These are phyloP conservation scores for Starmerella ratchasimensis DNA, from an alignment of 805 yeast genomes.

Conservation along the genomic window DNA sequence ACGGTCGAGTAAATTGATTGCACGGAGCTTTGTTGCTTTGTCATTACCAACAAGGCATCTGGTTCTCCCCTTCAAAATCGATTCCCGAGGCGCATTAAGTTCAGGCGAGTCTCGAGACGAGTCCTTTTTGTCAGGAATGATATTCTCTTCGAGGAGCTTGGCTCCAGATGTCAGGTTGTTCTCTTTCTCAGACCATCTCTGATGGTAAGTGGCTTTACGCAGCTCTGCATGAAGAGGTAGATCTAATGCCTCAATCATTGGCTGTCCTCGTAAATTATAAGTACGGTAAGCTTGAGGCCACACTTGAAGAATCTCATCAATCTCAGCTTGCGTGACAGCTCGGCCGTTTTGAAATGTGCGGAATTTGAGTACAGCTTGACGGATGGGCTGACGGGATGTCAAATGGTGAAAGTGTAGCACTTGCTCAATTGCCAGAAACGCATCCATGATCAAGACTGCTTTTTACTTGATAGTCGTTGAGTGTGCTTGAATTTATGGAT, in stretches of 20 bases:
- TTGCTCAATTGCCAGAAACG: slow-evolving; percentile 20
- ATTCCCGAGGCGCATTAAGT: too few relatives aligned
- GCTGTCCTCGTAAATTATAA: slow-evolving; percentile 5
- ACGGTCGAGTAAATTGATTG: slow-evolving; percentile 21
- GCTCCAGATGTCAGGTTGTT: too few relatives aligned
- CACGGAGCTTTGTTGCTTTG: neutral
- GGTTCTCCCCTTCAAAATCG: neutral
- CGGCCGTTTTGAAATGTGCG: slow-evolving; percentile 18
- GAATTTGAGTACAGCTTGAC: slow-evolving; percentile 14
- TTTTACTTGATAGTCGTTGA: too few relatives aligned
- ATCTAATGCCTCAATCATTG: slow-evolving; percentile 10
- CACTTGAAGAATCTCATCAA: slow-evolving; percentile 18
- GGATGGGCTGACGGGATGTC: slow-evolving; percentile 17
- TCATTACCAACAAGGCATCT: neutral
- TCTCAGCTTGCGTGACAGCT: slow-evolving; percentile 13
- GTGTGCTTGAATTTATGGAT: too few relatives aligned
- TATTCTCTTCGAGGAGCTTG: too few relatives aligned
- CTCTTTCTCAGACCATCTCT: slow-evolving; percentile 10
- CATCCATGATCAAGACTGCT: slow-evolving; percentile 7
- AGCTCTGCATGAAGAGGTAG: slow-evolving; percentile 8
- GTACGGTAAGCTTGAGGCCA: slow-evolving; percentile 20
- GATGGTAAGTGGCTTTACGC: slow-evolving; percentile 3
- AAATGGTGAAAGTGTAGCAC: slow-evolving; percentile 19
- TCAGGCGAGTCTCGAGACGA: too few relatives aligned
- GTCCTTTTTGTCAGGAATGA: too few relatives aligned